These are phyloP conservation scores for Colletotrichum scovillei DNA, from an alignment of 2,329 filamentous ascomycete species.

Conservation along the genomic window DNA sequence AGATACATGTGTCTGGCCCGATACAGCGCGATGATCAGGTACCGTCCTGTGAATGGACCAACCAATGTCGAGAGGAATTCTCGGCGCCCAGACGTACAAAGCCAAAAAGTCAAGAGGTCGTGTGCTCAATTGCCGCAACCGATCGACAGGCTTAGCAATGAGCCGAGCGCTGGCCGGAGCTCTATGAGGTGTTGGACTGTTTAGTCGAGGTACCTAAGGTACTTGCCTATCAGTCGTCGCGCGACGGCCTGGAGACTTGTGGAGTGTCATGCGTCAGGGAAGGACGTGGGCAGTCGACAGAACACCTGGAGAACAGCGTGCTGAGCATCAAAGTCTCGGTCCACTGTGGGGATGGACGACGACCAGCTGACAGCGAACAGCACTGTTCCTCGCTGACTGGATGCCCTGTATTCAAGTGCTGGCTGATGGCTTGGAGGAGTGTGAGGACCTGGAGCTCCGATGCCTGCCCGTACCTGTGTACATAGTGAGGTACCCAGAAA, in stretches of 20 bases:
- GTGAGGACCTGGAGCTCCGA: neutral
- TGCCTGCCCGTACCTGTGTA: neutral
- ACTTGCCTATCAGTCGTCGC: neutral
- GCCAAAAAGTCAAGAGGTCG: slow-evolving; percentile 1
- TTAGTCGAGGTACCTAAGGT: neutral
- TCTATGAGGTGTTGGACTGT: neutral
- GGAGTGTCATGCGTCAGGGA: slow-evolving; percentile 22
- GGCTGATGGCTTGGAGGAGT: neutral
- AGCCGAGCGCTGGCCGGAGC: neutral
- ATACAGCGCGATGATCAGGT: neutral
- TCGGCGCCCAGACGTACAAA: neutral
- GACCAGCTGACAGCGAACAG: neutral
- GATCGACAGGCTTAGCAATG: neutral
- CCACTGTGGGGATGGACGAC: slow-evolving; percentile 24
- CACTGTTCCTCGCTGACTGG: slow-evolving; percentile 1
- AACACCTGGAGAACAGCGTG: slow-evolving; percentile 25
- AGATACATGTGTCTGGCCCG: neutral
- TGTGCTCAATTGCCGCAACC: slow-evolving; percentile 32
- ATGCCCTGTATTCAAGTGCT: neutral
- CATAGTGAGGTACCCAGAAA: neutral
- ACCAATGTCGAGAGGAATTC: neutral
- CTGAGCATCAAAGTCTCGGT: neutral
- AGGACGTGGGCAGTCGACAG: slow-evolving; percentile 26
- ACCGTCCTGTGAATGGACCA: slow-evolving; percentile 3
- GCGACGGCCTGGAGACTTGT: slow-evolving; percentile 3